Percentiles rank a stretch among this genome's conserved stretches.
phyloP scores from a whole-genome alignment of 306 rosid genomes.

The Geum urbanum region DNA sequence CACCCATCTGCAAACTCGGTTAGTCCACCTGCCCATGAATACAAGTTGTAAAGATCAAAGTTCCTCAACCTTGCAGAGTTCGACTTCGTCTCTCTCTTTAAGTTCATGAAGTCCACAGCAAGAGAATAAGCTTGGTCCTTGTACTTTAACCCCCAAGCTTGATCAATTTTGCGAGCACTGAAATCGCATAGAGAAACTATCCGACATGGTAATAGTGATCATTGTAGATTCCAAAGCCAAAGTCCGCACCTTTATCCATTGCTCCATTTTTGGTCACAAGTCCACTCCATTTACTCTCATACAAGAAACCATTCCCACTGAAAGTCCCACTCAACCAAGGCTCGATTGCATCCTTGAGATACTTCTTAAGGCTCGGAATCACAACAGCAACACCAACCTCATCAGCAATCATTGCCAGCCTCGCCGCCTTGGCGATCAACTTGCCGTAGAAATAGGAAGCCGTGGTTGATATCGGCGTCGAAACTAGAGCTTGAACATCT shows the following conservation, averaged over 20 bases:
- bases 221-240: constrained; percentile 64
- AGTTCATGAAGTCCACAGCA: constrained; percentile 51
- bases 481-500: constrained; percentile 41
- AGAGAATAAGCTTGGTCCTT: constrained; percentile 58
- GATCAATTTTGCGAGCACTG: constrained; percentile 59
- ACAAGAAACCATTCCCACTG: constrained; percentile 52
- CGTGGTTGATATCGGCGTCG: constrained; percentile 24
- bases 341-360: constrained; percentile 49
- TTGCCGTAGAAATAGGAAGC: constrained; percentile 54
- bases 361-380: constrained; percentile 42
- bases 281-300: constrained; percentile 70
- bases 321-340: constrained; percentile 78
- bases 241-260: constrained; percentile 41
- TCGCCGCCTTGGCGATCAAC: constrained; percentile 60
- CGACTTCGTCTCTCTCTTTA: constrained; percentile 23
- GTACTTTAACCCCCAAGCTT: constrained; percentile 55
- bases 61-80: constrained; percentile 49
- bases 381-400: constrained; percentile 41
- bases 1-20: constrained; percentile 62
- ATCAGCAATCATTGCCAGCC: constrained; percentile 68
- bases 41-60: constrained; percentile 50
- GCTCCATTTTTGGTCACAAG: constrained; percentile 52
- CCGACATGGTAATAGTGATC: constrained; percentile 69
- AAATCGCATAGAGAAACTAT: constrained; percentile 43
- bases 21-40: constrained; percentile 78